phyloP scores from a whole-genome alignment of 192 early-diverging fungal genomes.

The Entophlyctis helioformis region DNA sequence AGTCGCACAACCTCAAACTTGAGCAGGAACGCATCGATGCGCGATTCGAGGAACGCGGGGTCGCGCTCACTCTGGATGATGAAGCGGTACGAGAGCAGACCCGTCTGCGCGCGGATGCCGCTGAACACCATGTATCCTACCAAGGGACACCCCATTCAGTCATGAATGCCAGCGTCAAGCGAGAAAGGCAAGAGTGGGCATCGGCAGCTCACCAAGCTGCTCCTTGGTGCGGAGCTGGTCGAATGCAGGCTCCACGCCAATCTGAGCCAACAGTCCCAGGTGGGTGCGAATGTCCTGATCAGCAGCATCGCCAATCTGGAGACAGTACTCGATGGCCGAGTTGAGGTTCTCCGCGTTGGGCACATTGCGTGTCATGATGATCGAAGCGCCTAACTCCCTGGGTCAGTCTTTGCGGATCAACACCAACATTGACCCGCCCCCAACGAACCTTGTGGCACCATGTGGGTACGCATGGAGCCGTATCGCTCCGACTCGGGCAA shows the following conservation, averaged over 20 bases:
- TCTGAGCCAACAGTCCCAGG: constrained; percentile 64
- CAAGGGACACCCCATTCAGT: too few species aligned
- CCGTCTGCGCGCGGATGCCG: constrained; percentile 60
- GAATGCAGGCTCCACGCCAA: constrained; percentile 82
- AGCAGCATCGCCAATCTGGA: constrained; percentile 65
- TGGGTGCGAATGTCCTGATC: constrained; percentile 52
- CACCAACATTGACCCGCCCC: too few species aligned
- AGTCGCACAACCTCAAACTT: constrained; percentile 12
- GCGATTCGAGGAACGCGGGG: constrained; percentile 64
- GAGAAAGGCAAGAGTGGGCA: background rate
- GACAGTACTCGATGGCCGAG: constrained; percentile 74
- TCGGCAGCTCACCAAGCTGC: constrained; percentile 19
- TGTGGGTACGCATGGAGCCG: constrained; percentile 39
- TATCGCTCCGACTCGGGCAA: too few species aligned
- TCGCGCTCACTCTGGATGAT: constrained; percentile 81
- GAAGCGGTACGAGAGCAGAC: constrained; percentile 64
- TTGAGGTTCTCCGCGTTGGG: constrained; percentile 76
- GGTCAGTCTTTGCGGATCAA: too few species aligned
- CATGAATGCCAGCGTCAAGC: too few species aligned
- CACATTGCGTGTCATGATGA: constrained; percentile 35
- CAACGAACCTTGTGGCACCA: constrained; percentile 38
- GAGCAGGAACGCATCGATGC: constrained; percentile 68
- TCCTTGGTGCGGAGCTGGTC: constrained; percentile 86
- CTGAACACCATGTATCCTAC: constrained; percentile 65
- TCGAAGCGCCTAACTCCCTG: constrained; percentile 25